Percentiles rank a stretch among this genome's conserved stretches.
These are phyloP conservation scores for Limnanthes douglasii DNA, from an alignment of 345 rosid species.

Conservation along the genomic window DNA sequence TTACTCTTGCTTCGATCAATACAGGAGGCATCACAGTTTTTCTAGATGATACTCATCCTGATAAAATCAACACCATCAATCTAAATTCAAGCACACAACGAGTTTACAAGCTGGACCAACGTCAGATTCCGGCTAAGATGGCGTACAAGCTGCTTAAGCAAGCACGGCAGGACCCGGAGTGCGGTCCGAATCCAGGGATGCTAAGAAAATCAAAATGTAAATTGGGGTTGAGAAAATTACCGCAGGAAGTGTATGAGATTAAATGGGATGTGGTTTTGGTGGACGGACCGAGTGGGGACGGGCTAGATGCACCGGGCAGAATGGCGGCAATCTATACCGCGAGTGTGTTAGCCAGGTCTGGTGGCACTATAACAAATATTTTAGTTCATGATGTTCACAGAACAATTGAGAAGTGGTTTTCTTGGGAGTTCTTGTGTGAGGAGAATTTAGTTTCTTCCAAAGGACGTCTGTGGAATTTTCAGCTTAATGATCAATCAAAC, in stretches of 20 bases:
- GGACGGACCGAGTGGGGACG: conserved; percentile 61
- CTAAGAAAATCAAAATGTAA: conserved; percentile 35
- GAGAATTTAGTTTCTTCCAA: conserved; percentile 65
- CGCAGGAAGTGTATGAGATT: conserved; percentile 30
- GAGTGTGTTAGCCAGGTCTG: conserved; percentile 45
- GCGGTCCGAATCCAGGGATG: conserved; percentile 22
- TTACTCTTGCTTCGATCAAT: conserved; percentile 41
- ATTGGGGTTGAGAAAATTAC: conserved; percentile 38
- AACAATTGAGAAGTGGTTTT: conserved; percentile 79
- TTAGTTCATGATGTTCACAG: conserved; percentile 63
- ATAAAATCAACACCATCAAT: conserved; percentile 23
- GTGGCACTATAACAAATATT: conserved; percentile 44
- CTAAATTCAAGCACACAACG: conserved; percentile 20
- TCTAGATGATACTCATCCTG: conserved; percentile 50
- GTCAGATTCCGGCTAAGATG: conserved; percentile 29
- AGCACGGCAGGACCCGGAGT: conserved; percentile 40
- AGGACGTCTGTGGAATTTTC: conserved; percentile 60
- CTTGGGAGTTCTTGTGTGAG: conserved; percentile 81
- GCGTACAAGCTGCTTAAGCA: conserved; percentile 65
- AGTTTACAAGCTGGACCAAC: conserved; percentile 38
- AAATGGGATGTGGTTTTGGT: conserved; percentile 76
- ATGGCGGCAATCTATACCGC: conserved; percentile 73
- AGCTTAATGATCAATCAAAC: conserved; percentile 30
- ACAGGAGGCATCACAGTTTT: conserved; percentile 47
- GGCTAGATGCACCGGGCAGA: conserved; percentile 63